Percentiles rank a stretch among this genome's conserved stretches.
Evolutionary conservation across 495 filamentous ascomycete species (phyloP).

Genomic region (Aspergillus hancockii): DNA sequence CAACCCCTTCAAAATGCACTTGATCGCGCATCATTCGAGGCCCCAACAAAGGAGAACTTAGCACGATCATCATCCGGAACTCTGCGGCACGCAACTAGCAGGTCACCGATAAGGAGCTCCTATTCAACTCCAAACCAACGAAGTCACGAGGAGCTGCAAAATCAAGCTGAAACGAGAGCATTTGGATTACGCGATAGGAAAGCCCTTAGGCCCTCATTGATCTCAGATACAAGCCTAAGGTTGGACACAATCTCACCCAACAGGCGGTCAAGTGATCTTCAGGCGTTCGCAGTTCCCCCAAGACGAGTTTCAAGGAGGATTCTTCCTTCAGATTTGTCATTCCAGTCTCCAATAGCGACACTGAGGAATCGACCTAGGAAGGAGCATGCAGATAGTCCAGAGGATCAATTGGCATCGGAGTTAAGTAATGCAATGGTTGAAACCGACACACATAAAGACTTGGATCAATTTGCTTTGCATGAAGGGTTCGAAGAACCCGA

Average conservation of each 20-base stretch:
- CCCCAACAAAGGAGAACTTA: conserved; percentile 64
- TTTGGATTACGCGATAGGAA: conserved; percentile 40
- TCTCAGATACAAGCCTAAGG: conserved; percentile 37
- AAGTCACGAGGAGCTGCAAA: conserved; percentile 20
- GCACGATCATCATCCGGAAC: conserved; percentile 64
- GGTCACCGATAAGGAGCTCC: conserved; percentile 28
- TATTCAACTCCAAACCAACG: conserved; percentile 20
- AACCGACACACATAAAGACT: conserved; percentile 19
- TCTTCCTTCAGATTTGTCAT: conserved; percentile 43
- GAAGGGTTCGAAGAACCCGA: conserved; percentile 60
- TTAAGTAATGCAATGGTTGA: conserved; percentile 37
- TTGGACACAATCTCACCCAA: conserved; percentile 30
- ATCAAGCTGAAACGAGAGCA: conserved; percentile 25
- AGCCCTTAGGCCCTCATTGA: conserved; percentile 39
- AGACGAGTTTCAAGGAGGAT: conserved; percentile 43
- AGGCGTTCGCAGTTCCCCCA: conserved; percentile 44
- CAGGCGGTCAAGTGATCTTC: conserved; percentile 34
- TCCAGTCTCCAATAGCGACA: conserved; percentile 42
- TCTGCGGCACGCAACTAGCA: conserved; percentile 48
- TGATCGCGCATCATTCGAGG: conserved; percentile 59
- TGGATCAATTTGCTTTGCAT: conserved; percentile 32
- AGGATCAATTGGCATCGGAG: conserved; percentile 43
- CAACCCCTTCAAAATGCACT: conserved; percentile 29
- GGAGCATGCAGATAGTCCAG: conserved; percentile 29
- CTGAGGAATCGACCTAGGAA: conserved; percentile 24